phyloP scores from a whole-genome alignment of 179 eudicot species.

The Camellia oleifera region DNA sequence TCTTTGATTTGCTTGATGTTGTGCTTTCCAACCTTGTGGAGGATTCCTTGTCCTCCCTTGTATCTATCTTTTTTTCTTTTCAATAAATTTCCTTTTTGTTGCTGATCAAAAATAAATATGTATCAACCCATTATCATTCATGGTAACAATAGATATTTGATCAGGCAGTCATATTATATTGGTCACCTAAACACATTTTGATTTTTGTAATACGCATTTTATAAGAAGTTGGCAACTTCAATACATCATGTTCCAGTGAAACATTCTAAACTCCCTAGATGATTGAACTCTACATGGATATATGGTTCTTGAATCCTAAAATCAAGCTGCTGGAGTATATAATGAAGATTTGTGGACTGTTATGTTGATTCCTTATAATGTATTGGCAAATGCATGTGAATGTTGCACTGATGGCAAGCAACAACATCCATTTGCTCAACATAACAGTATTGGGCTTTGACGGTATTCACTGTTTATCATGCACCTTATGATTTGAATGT shows the following conservation, averaged over 20 bases:
- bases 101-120: no score
- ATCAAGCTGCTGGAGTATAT: neutral
- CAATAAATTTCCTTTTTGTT: no score
- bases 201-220: neutral
- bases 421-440: neutral
- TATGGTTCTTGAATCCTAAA: neutral
- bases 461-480: no score
- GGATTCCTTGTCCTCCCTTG: no score
- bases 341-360: neutral
- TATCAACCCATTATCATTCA: neutral
- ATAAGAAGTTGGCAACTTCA: neutral
- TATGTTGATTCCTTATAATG: neutral
- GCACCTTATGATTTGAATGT: neutral
- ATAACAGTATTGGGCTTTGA: no score
- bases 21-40: no score
- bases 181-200: neutral
- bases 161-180: neutral
- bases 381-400: neutral
- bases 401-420: conserved; percentile 8
- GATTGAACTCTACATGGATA: neutral
- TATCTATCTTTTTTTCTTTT: no score
- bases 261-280: neutral
- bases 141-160: neutral
- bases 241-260: conserved; percentile 6
- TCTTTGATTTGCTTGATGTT: no score